Evolutionary conservation across 768 basidiomycete species (phyloP), one percentile per base, ranked within the genome.

Genomic region (Tylopilus subfusipes): DNA sequence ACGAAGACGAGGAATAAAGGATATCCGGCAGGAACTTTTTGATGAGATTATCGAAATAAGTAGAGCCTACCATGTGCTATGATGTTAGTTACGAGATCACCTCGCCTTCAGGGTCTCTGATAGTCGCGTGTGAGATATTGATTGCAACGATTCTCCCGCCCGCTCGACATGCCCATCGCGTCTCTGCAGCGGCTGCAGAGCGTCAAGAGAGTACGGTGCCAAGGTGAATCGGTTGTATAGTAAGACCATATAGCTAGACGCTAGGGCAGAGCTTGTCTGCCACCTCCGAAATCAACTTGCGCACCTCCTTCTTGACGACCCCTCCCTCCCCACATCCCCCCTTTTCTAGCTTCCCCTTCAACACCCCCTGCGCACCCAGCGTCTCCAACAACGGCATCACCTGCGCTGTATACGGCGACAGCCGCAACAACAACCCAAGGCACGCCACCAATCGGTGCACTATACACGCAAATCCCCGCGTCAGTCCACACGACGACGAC

Each of bases 361-460:
- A 69, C 27, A 78, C 76, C 14, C 74, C 73, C 38, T 72, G 76
- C 14, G 82, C 80, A 42, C 85, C 82, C 34, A 98, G 73, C 11
- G 90, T 86, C 54, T 91, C 84, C 30, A 96, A 68, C 49, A 97
- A 65, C 4, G 81, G 72, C 5, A 55, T 59, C 13, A 89, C 60
- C 58, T 83, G 78, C 34, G 81, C 82, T 59, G 81, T 83, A 27
- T 76, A 79, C 0, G 94, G 91, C 4, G 91, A 90, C 29, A 90
- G 70, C 14, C 88, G 85, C 38, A 96, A 57, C 33, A 93, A 69
- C 63, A 91, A 80, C 0, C 83, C 93, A 31, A 98, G 72, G 6
- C 87, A 85, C 3, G 90, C 93, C 0, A 82, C 77, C 39, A 97
- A 72, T 13, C 93, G 88, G 68, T 97, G 90, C 2, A 94, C 91